These are phyloP conservation scores for Erythrophleum fordii DNA, from an alignment of 306 rosid species.

Conservation along the genomic window DNA sequence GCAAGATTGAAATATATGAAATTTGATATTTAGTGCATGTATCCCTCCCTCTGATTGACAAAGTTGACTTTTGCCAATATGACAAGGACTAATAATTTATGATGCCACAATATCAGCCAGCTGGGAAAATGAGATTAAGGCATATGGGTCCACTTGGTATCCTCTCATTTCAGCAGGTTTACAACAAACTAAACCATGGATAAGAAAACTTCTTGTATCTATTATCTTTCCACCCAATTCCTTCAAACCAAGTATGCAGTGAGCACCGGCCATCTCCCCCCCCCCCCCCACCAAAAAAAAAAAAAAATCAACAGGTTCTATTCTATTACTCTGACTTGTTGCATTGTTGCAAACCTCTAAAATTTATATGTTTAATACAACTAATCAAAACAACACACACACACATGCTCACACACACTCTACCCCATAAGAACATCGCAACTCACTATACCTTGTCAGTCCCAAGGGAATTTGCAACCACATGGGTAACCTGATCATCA, in stretches of 20 bases:
- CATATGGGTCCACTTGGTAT: background rate
- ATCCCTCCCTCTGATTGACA: background rate
- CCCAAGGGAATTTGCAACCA: constrained; percentile 88
- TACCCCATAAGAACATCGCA: background rate
- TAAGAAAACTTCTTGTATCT: background rate
- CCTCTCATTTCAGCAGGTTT: constrained; percentile 11
- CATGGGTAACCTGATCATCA: constrained; percentile 96
- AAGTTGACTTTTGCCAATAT: constrained; percentile 21
- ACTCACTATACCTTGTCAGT: constrained; percentile 87
- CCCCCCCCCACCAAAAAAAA: too few species aligned
- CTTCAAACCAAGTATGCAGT: background rate
- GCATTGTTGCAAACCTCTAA: background rate
- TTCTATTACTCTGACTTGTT: background rate
- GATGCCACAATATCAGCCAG: constrained; percentile 1
- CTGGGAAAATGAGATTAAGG: background rate
- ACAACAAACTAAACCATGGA: background rate
- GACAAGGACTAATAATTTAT: background rate
- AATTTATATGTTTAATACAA: background rate
- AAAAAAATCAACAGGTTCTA: background rate
- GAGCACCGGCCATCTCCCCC: background rate
- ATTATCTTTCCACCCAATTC: constrained; percentile 20
- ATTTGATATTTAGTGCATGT: background rate
- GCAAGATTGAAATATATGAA: background rate
- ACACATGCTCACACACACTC: background rate
- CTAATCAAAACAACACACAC: background rate